Percentiles rank a stretch among this genome's conserved stretches.
phyloP scores from a whole-genome alignment of 192 early-diverging fungal genomes.

The Spinellus fusiger region DNA sequence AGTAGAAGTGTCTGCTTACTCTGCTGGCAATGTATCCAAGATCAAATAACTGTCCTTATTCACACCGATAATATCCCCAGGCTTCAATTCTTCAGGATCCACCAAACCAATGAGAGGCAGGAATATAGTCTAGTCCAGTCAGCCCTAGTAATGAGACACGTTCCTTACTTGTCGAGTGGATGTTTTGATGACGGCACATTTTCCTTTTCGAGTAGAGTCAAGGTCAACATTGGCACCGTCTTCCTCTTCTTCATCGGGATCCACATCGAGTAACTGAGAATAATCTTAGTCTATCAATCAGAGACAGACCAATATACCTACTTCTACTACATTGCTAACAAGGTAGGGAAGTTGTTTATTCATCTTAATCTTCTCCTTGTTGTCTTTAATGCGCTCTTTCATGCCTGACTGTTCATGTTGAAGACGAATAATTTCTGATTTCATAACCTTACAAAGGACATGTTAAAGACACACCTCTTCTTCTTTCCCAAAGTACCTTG shows the following conservation, averaged over 20 bases:
- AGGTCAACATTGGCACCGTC: conserved; percentile 92
- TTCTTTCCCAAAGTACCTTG: no score
- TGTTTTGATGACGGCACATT: conserved; percentile 96
- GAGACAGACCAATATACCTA: conserved; percentile 24
- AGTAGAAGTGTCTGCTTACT: conserved; percentile 64
- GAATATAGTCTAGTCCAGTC: conserved; percentile 75
- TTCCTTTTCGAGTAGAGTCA: conserved; percentile 89
- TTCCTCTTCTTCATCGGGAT: conserved; percentile 86
- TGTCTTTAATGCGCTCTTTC: conserved; percentile 93
- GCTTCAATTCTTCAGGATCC: conserved; percentile 78
- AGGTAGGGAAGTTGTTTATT: conserved; percentile 97
- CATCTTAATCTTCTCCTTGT: conserved; percentile 96
- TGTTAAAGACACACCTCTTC: no score
- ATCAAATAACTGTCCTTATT: conserved; percentile 98
- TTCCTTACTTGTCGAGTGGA: conserved; percentile 80
- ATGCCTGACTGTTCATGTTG: conserved; percentile 82
- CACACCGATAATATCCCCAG: conserved; percentile 94
- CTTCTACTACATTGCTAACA: conserved; percentile 95
- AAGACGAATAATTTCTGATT: conserved; percentile 82
- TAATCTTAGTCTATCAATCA: not conserved
- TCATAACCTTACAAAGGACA: conserved; percentile 77
- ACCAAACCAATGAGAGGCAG: conserved; percentile 97
- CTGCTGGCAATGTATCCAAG: conserved; percentile 92
- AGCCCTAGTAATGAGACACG: not conserved
- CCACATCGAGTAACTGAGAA: conserved; percentile 78